Evolutionary conservation across 371 early-diverging fungal genomes (phyloP), one percentile per base, ranked within the genome.

Genomic region (Lichtheimia hyalospora): DNA sequence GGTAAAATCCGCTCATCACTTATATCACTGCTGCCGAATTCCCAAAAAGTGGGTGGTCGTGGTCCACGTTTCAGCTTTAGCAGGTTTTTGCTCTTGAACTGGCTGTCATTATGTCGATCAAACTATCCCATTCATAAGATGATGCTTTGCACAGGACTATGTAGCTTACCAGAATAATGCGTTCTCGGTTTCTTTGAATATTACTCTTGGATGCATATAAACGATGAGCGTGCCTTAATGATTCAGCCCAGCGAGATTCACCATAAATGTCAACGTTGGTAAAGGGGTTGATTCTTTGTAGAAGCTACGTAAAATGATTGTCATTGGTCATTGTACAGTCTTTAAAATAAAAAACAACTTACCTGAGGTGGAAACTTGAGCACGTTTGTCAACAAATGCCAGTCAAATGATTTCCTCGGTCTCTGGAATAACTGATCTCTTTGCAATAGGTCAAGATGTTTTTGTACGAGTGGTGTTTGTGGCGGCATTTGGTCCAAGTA

Each of bases 81-180:
- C 41, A 63, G 24, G 16, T 53, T 16, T 5, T 39, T 34, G 34
- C 34, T 21, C 24, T 46, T 49, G 54, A 57, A 54, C 4, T 42
- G n/a, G 13, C 39, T 40, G 18, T 58, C 46, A 53, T 54, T 49
- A 40, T 25, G 53, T 10, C 63, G 57, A 41, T 63, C 63, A 58
- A 63, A 58, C 63, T 63, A 42, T 6, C 43, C 8, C 5, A 54
- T 54, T 15, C 2, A 52, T 54, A 54, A 54, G 12, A 21, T 13
- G 14, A 15, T 41, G n/a, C 6, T 4, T 27, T 5, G 2, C 15
- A 49, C 49, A 12, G 28, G 28, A 6, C 8, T 8, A 27, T 40
- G 39, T 52, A 8, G 1, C 15, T 48, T 61, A 61, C 62, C 62
- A 61, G 21, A 13, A 61, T 27, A 5, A 55, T 20, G 3, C 49